phyloP scores from a whole-genome alignment of 2,329 filamentous ascomycete genomes.

The Microcera coccophila region DNA sequence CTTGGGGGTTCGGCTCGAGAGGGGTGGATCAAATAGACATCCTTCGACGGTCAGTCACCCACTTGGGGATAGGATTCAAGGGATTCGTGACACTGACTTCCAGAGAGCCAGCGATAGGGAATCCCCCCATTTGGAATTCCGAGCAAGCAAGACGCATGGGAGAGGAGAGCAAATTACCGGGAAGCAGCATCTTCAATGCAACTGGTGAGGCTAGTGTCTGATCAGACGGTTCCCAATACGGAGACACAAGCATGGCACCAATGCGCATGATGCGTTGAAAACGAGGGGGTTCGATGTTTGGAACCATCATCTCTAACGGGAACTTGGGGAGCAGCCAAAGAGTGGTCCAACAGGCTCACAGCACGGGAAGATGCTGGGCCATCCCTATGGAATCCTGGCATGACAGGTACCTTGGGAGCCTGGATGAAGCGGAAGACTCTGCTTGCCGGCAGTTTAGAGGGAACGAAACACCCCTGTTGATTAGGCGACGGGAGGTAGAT shows the following conservation, averaged over 20 bases:
- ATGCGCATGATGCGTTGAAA: conserved; percentile 14
- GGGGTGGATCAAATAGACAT: conserved; percentile 21
- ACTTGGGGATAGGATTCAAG: conserved; percentile 16
- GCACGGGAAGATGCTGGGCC: conserved; percentile 12
- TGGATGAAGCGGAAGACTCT: conserved; percentile 13
- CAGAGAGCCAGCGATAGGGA: background rate
- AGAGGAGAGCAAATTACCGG: conserved; percentile 16
- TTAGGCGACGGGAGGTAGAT: conserved; percentile 28
- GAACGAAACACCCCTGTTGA: conserved; percentile 22
- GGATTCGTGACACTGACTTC: conserved; percentile 11
- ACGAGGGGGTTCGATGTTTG: conserved; percentile 10
- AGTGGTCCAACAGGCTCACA: conserved; percentile 12
- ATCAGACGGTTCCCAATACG: conserved; percentile 15
- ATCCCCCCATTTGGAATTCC: background rate
- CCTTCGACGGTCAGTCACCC: conserved; percentile 3
- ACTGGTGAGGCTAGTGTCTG: conserved; percentile 13
- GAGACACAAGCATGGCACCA: conserved; percentile 20
- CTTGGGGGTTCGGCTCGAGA: conserved; percentile 23
- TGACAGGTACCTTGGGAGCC: conserved; percentile 16
- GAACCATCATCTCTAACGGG: conserved; percentile 6
- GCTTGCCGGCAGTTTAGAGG: conserved; percentile 26
- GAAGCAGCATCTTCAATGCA: conserved; percentile 24
- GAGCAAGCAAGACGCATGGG: conserved; percentile 4
- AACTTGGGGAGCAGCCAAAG: conserved; percentile 8
- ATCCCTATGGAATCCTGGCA: conserved; percentile 17